Percentiles rank a stretch among this genome's conserved stretches.
These are phyloP conservation scores for Leucosporidium creatinivorum DNA, from an alignment of 768 basidiomycete genomes.

Conservation along the genomic window DNA sequence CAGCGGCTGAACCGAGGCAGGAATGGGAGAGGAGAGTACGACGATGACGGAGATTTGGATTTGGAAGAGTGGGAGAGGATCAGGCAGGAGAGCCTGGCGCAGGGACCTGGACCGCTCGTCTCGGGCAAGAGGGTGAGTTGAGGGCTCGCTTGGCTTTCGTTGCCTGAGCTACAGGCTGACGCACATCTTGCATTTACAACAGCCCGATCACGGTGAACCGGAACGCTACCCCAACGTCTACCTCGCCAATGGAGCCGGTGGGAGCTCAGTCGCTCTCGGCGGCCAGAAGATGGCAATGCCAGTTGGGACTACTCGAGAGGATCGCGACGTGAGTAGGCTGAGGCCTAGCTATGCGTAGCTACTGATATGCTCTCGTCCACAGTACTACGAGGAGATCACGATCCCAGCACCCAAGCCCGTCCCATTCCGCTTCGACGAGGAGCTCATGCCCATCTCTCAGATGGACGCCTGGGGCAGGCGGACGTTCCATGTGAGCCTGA, in stretches of 20 bases:
- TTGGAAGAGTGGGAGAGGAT: constrained; percentile 20
- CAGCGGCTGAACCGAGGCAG: neutral
- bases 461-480: constrained; percentile 69
- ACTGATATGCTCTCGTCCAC: no score
- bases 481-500: constrained; percentile 65
- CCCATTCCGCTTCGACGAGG: constrained; percentile 64
- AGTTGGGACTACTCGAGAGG: constrained; percentile 63
- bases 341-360: no score
- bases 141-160: neutral
- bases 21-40: constrained; percentile 21
- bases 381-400: constrained; percentile 84
- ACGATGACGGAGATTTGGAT: constrained; percentile 9
- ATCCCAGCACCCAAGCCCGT: constrained; percentile 76
- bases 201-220: constrained; percentile 38
- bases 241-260: constrained; percentile 46
- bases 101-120: constrained; percentile 21
- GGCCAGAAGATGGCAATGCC: constrained; percentile 78
- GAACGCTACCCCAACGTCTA: constrained; percentile 76
- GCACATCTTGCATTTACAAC: no score
- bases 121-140: constrained; percentile 17
- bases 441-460: constrained; percentile 61
- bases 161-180: no score
- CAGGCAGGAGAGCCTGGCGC: constrained; percentile 17
- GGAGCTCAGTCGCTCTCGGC: constrained; percentile 51
- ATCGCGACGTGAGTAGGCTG: constrained; percentile 64